Percentiles rank a stretch among this genome's conserved stretches.
Conservation (phyloP, 148 eudicot genomes). For the Fagopyrum tataricum region DNA sequence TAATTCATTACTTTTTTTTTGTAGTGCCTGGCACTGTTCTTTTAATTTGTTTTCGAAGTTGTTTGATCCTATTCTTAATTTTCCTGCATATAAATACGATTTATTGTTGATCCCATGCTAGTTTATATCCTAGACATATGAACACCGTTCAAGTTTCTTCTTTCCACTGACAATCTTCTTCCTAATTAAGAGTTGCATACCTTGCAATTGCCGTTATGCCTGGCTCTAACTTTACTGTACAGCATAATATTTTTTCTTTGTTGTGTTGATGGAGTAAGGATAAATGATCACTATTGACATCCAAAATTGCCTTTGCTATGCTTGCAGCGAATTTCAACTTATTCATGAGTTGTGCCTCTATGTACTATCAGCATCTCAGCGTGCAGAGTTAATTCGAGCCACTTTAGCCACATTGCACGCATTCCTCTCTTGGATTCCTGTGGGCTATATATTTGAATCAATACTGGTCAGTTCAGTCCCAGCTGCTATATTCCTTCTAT, state of each 20-base stretch:
- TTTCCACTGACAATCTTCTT: neutral
- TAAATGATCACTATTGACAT: neutral
- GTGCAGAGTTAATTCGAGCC: constrained; percentile 85
- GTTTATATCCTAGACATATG: neutral
- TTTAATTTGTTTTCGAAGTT: neutral
- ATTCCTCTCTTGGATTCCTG: constrained; percentile 95
- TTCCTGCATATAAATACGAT: neutral
- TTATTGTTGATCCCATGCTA: neutral
- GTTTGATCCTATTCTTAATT: neutral
- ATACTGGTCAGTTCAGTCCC: constrained; percentile 62
- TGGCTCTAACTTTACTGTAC: neutral
- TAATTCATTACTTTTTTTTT: neutral
- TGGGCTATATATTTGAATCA: constrained; percentile 97
- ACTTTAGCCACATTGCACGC: constrained; percentile 93
- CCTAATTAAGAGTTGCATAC: neutral
- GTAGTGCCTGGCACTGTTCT: neutral
- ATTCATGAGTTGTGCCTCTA: constrained; percentile 94
- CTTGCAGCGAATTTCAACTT: constrained; percentile 92
- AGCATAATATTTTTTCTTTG: neutral
- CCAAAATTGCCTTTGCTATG: neutral
- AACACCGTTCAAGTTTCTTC: neutral
- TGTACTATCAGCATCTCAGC: constrained; percentile 90
- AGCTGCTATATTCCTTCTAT: neutral
- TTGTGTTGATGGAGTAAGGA: neutral
- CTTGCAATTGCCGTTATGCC: neutral